Evolutionary conservation across 768 basidiomycete genomes (phyloP).

Genomic region (Royoungia palumana): DNA sequence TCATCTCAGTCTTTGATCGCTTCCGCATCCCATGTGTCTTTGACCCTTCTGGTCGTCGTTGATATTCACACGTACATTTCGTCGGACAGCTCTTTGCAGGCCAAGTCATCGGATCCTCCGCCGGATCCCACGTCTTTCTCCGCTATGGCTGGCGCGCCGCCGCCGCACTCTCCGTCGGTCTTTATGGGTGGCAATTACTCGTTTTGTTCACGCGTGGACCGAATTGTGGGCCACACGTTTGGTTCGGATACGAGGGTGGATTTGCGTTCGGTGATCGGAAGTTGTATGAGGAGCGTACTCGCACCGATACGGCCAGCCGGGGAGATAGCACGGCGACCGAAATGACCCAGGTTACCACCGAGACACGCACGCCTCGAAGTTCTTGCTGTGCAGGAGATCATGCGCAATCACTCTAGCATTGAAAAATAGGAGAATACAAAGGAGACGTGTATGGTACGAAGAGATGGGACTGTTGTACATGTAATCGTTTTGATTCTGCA

Average conservation of each 20-base stretch:
- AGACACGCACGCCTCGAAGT: slow-evolving; percentile 2
- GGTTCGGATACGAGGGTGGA: slow-evolving; percentile 68
- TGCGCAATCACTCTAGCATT: neutral
- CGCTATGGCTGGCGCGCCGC: slow-evolving; percentile 37
- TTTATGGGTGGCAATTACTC: slow-evolving; percentile 33
- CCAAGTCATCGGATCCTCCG: slow-evolving; percentile 43
- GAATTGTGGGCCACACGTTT: slow-evolving; percentile 33
- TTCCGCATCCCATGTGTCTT: neutral
- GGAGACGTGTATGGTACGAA: no score
- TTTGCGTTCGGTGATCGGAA: slow-evolving; percentile 7
- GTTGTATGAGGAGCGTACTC: neutral
- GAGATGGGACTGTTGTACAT: no score
- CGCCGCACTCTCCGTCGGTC: slow-evolving; percentile 32
- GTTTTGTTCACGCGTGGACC: slow-evolving; percentile 39
- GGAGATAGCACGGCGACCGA: neutral
- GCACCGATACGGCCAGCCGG: neutral
- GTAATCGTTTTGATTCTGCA: no score
- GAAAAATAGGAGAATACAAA: no score
- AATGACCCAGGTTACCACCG: neutral
- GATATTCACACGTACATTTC: neutral
- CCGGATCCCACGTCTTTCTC: slow-evolving; percentile 41
- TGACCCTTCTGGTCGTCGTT: neutral
- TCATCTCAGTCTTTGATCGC: neutral
- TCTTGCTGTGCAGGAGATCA: slow-evolving; percentile 5
- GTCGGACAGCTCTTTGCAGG: slow-evolving; percentile 31